Base-by-base conservation (phyloP, 1,284 basidiomycete genomes). In the Neolentinus lepideus region DNA sequence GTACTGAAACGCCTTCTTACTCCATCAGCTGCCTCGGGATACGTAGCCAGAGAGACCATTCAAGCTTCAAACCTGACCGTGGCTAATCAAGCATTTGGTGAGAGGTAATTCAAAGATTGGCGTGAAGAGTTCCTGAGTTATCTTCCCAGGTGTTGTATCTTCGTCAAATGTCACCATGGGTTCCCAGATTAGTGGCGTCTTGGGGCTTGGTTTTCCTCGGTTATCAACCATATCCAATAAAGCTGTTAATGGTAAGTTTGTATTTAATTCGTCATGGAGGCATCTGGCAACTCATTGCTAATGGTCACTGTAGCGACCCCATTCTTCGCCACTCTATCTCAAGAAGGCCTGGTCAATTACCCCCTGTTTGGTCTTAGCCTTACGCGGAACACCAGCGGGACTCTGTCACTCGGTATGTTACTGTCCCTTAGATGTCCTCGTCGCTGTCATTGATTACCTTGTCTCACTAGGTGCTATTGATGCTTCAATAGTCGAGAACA, bases 151-250 rank as follows among this genome's bases (percentile, higher is more conserved):
- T 19, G 61, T 90, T 55, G 75, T 85, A 51, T 82, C 79, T 2
- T 65, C 75, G 25, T 82, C 83, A 19, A 87, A 85, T 63, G 75
- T 90, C 31, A 75, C 79, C 14, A 69, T 90, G 58, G 69, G 71
- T 16, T 80, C 86, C 62, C 68, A 85, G 53, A 73, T 82, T 11
- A 90, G 86, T 60, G 88, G 88, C 2, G 67, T 91, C 43, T 65
- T 91, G 10, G 88, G 88, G 31, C 70, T 91, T 21, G 87, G 88
- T 0, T 91, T 91, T 65, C 75, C 86, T 26, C 77, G 88, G 26
- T 72, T 90, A 26, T 90, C 89, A 1, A 72, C 75, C 10, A 83
- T 91, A 43, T 71, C 77, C 8, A 64, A 63, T 19, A 63, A 68
- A 2, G 69, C 73, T 4, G 66, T 70, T 6, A 81, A 83, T 60